phyloP scores from a whole-genome alignment of 306 rosid genomes.

The Hippophae gyantsensis region DNA sequence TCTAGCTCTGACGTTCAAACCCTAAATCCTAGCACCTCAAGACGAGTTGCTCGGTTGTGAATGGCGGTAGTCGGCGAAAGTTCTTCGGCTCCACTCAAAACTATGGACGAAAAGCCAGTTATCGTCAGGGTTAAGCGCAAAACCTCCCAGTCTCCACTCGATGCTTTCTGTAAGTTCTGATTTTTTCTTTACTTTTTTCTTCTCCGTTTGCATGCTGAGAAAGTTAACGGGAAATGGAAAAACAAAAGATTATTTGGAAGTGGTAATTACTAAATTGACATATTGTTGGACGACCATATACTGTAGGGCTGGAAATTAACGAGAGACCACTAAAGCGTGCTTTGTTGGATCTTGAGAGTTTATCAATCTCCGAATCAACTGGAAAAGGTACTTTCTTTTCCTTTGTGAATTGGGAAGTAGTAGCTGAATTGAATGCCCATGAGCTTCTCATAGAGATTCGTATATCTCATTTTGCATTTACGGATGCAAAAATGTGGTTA shows the following conservation, averaged over 20 bases:
- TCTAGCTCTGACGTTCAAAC: background rate
- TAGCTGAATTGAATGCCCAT: too few species aligned
- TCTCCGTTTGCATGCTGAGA: background rate
- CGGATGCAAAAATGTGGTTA: too few species aligned
- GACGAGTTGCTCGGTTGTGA: background rate
- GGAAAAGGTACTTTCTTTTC: conserved; percentile 30
- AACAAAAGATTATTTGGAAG: background rate
- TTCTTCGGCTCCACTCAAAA: conserved; percentile 35
- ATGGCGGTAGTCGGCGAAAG: conserved; percentile 47
- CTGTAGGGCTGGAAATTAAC: conserved; percentile 75
- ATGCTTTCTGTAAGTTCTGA: conserved; percentile 59
- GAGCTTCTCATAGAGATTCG: too few species aligned
- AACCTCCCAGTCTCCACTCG: conserved; percentile 52
- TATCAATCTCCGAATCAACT: conserved; percentile 46
- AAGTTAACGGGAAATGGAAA: background rate
- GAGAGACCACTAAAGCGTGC: conserved; percentile 80
- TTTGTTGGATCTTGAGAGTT: conserved; percentile 56
- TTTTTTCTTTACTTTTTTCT: background rate
- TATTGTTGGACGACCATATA: background rate
- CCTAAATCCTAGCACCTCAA: background rate
- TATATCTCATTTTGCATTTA: too few species aligned
- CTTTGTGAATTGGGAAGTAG: background rate
- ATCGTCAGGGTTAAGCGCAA: conserved; percentile 88
- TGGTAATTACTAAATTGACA: background rate
- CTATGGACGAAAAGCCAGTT: conserved; percentile 43